phyloP scores from a whole-genome alignment of 2,329 filamentous ascomycete genomes.

The Decorospora gaudefroyi region DNA sequence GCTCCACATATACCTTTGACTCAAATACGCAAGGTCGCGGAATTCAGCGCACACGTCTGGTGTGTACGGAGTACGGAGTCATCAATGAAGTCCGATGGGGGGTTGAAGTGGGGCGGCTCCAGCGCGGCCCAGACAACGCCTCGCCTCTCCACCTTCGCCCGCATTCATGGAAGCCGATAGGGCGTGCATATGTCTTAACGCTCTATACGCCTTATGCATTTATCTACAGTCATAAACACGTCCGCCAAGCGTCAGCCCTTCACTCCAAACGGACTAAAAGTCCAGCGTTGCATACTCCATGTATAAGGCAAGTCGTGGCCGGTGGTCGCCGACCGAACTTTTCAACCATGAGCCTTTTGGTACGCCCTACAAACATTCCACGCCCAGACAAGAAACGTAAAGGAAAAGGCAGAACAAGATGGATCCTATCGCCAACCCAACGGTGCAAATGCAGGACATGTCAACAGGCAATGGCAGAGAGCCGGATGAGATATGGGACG shows the following conservation, averaged over 20 bases:
- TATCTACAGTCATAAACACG: neutral
- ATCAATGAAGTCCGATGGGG: too few species aligned
- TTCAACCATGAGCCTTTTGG: too few species aligned
- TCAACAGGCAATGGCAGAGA: conserved; percentile 16
- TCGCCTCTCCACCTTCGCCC: too few species aligned
- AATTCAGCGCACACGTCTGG: too few species aligned
- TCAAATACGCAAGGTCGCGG: too few species aligned
- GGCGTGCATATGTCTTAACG: neutral
- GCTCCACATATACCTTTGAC: too few species aligned
- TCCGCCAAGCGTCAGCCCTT: neutral
- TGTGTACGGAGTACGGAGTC: too few species aligned
- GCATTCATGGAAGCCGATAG: too few species aligned
- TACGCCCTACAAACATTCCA: neutral
- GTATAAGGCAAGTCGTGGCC: too few species aligned
- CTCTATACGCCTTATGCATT: neutral
- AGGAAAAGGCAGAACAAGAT: conserved; percentile 19
- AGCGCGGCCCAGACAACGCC: too few species aligned
- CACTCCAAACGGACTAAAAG: neutral
- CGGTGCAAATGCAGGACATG: conserved; percentile 31
- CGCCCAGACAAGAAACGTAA: neutral
- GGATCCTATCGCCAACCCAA: conserved; percentile 37
- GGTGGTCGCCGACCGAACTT: too few species aligned
- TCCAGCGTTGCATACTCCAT: conserved; percentile 1
- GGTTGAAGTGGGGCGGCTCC: too few species aligned
- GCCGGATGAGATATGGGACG: conserved; percentile 28